Evolutionary conservation across 208 protist species (phyloP).

Genomic region (Endotrypanum monterogeii): DNA sequence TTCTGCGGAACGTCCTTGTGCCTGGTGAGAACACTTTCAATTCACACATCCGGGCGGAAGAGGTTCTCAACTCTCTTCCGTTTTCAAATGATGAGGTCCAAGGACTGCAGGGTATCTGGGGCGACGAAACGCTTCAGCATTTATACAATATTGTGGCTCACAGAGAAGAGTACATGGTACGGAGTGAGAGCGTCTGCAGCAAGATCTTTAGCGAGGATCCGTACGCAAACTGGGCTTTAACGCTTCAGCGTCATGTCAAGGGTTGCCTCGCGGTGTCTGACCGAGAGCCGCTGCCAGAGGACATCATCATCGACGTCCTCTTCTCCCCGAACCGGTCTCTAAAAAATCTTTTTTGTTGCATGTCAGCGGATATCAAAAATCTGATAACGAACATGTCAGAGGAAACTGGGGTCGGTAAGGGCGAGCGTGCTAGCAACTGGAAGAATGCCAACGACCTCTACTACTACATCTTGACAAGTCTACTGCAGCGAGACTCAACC

Average conservation of each 20-base stretch:
- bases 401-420: conserved; percentile 17
- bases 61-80: conserved; percentile 45
- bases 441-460: conserved; percentile 72
- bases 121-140: conserved; percentile 40
- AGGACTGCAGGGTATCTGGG: conserved; percentile 56
- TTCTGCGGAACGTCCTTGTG: conserved; percentile 52
- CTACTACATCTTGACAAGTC: conserved; percentile 68
- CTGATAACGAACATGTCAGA: conserved; percentile 43
- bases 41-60: conserved; percentile 4
- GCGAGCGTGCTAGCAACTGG: conserved; percentile 34
- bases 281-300: conserved; percentile 32
- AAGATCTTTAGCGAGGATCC: conserved; percentile 65
- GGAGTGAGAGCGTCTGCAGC: conserved; percentile 50
- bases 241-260: conserved; percentile 58
- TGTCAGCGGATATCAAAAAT: conserved; percentile 46
- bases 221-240: conserved; percentile 72
- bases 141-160: conserved; percentile 78
- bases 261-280: conserved; percentile 33
- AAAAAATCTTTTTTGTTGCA: conserved; percentile 81
- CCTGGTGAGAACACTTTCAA: conserved; percentile 5
- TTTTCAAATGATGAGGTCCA: conserved; percentile 58
- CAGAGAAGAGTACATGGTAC: conserved; percentile 84
- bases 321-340: conserved; percentile 77
- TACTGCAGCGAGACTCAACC: conserved; percentile 57
- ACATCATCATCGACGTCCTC: conserved; percentile 74